phyloP scores from a whole-genome alignment of 495 filamentous ascomycete species.

The Xylaria telfairii region DNA sequence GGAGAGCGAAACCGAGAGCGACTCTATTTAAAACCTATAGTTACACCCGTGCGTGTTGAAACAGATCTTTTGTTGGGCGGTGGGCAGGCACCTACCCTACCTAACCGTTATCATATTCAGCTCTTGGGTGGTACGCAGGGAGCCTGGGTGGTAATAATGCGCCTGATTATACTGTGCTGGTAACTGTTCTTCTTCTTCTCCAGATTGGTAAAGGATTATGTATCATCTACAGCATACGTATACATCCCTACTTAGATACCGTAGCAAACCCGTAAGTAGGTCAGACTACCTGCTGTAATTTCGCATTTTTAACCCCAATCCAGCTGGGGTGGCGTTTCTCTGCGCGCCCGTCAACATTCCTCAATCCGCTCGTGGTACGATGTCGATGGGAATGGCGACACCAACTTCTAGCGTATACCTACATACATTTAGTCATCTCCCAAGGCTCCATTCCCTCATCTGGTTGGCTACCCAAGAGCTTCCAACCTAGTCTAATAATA shows the following conservation, averaged over 20 bases:
- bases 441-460: not conserved
- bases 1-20: constrained; percentile 15
- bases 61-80: not conserved
- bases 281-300: not conserved
- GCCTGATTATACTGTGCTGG: not conserved
- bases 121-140: not conserved
- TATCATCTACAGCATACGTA: not conserved
- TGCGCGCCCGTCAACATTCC: not conserved
- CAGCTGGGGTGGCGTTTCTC: not conserved
- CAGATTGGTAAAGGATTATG: constrained; percentile 3
- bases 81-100: not conserved
- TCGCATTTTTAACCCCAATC: constrained; percentile 6
- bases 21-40: constrained; percentile 15
- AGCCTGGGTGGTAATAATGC: not conserved
- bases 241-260: too few relatives aligned
- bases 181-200: not conserved
- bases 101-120: not conserved
- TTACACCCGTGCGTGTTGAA: constrained; percentile 7
- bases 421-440: constrained; percentile 6
- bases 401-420: not conserved
- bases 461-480: constrained; percentile 8
- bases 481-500: constrained; percentile 4
- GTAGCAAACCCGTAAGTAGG: not conserved
- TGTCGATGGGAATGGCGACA: constrained; percentile 7
- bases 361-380: constrained; percentile 6